Conservation (phyloP, 1,284 basidiomycete species). For the Ustilago hordei region DNA sequence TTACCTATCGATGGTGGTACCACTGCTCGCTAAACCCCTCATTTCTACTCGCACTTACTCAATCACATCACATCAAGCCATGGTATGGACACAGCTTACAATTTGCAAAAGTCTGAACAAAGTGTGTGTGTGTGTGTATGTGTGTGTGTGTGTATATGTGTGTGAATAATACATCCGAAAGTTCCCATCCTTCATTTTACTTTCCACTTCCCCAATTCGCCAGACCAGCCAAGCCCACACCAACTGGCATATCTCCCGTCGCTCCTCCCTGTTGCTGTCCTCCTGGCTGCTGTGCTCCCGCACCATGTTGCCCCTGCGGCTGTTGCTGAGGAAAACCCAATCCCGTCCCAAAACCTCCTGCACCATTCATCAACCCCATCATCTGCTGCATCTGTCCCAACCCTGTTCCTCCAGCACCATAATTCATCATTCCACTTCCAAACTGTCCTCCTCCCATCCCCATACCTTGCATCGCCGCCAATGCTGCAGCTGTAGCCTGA, state of each 20-base stretch:
- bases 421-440: constrained; percentile 18
- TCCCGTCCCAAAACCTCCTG: constrained; percentile 17
- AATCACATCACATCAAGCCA: not conserved
- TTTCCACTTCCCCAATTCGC: constrained; percentile 49
- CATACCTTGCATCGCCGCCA: constrained; percentile 41
- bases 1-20: constrained; percentile 52
- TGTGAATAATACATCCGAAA: constrained; percentile 1
- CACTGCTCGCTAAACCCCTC: constrained; percentile 37
- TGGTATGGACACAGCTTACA: constrained; percentile 17
- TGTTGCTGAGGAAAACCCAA: constrained; percentile 28
- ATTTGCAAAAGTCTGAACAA: not conserved
- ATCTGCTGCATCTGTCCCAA: constrained; percentile 45
- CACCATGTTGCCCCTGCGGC: constrained; percentile 17
- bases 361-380: constrained; percentile 44
- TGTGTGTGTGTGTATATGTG: no score
- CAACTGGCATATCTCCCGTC: constrained; percentile 40
- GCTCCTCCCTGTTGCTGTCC: constrained; percentile 18
- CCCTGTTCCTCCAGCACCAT: constrained; percentile 14
- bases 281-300: constrained; percentile 16
- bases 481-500: constrained; percentile 27
- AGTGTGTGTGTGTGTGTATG: not conserved
- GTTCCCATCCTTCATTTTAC: constrained; percentile 11
- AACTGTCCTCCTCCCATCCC: constrained; percentile 29
- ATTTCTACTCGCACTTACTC: not conserved
- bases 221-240: constrained; percentile 39